A percentile compares a stretch with the other conserved stretches of the same genome.
phyloP scores from a whole-genome alignment of 208 protist genomes.

The Acanthamoeba lenticulata region DNA sequence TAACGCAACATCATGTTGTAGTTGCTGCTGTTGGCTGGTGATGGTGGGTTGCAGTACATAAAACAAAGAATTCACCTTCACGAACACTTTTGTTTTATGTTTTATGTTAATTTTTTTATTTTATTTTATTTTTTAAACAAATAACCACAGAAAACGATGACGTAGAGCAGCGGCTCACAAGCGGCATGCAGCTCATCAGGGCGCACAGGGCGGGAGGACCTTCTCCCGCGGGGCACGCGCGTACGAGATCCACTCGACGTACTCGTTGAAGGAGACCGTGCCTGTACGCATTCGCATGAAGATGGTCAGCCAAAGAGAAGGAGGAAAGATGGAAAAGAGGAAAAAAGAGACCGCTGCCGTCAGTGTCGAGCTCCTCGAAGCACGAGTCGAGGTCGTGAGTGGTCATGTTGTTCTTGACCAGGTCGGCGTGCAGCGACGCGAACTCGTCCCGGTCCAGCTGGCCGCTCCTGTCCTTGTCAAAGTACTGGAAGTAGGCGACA shows the following conservation, averaged over 20 bases:
- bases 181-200: no score
- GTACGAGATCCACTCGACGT: neutral
- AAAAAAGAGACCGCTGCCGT: neutral
- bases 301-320: neutral
- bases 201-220: neutral
- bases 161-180: no score
- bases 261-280: constrained; percentile 45
- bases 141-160: no score
- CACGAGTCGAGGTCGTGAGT: neutral
- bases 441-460: constrained; percentile 28
- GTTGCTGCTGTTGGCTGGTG: no score
- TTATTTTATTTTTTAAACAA: no score
- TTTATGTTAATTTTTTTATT: no score
- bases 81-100: no score
- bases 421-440: neutral
- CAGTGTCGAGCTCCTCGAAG: constrained; percentile 39
- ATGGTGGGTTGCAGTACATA: no score
- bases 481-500: constrained; percentile 32
- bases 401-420: constrained; percentile 65
- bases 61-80: no score
- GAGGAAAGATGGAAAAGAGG: neutral
- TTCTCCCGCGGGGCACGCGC: neutral
- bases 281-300: neutral
- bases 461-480: constrained; percentile 14
- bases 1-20: no score